These are phyloP conservation scores for Teratosphaeria zuluensis DNA, from an alignment of 2,329 filamentous ascomycete species.

Conservation along the genomic window DNA sequence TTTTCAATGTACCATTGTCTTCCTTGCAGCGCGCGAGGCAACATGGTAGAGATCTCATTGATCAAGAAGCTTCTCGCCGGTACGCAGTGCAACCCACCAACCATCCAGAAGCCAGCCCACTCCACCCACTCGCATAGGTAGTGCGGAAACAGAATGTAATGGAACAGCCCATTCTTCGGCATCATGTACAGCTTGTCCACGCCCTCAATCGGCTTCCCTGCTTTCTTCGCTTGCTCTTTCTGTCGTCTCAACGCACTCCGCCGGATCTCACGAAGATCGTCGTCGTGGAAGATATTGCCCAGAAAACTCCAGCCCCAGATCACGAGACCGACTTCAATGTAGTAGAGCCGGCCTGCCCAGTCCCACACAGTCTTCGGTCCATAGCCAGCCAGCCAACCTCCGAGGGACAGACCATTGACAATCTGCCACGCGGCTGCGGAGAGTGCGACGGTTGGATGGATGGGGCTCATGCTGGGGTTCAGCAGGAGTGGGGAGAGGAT, in stretches of 20 bases:
- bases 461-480: constrained; percentile 86
- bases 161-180: constrained; percentile 73
- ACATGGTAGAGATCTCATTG: constrained; percentile 84
- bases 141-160: constrained; percentile 77
- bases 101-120: constrained; percentile 82
- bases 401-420: constrained; percentile 67
- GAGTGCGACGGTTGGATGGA: constrained; percentile 60
- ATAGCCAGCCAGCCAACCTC: constrained; percentile 73
- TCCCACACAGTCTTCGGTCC: constrained; percentile 53
- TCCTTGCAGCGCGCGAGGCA: constrained; percentile 73
- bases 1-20: constrained; percentile 76
- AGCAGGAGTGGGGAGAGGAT: constrained; percentile 67
- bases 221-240: constrained; percentile 36
- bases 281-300: constrained; percentile 82
- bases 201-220: constrained; percentile 36
- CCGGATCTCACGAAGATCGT: constrained; percentile 78
- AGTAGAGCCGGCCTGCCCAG: constrained; percentile 36
- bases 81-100: constrained; percentile 53
- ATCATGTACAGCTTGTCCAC: constrained; percentile 81
- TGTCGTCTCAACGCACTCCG: constrained; percentile 56
- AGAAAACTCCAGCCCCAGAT: constrained; percentile 69
- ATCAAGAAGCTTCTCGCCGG: constrained; percentile 74
- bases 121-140: constrained; percentile 97
- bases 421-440: constrained; percentile 66
- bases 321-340: constrained; percentile 54